phyloP scores from a whole-genome alignment of 2,329 filamentous ascomycete species.

The Pochonia chlamydosporia region DNA sequence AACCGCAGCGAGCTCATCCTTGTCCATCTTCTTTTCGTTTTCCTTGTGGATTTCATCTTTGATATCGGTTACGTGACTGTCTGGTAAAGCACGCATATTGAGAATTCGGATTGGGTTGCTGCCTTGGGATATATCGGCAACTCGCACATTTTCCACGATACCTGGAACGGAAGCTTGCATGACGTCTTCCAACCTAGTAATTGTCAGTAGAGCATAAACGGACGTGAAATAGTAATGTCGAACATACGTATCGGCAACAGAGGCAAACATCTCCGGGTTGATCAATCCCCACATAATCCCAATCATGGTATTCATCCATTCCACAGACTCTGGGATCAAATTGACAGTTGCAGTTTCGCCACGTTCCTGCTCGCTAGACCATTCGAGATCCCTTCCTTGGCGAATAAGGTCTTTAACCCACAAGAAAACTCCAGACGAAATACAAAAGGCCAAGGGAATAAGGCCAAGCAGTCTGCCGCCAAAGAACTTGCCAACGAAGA shows the following conservation, averaged over 20 bases:
- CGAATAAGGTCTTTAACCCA: conserved; percentile 86
- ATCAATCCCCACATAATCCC: conserved; percentile 83
- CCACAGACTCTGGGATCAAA: conserved; percentile 84
- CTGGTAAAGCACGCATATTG: conserved; percentile 75
- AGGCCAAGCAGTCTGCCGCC: conserved; percentile 73
- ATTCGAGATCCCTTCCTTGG: conserved; percentile 78
- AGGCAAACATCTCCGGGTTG: conserved; percentile 92
- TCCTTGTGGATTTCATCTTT: conserved; percentile 75
- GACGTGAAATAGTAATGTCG: background rate
- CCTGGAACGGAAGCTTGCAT: conserved; percentile 94
- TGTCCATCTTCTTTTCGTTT: conserved; percentile 75
- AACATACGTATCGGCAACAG: conserved; percentile 72
- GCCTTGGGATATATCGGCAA: conserved; percentile 92
- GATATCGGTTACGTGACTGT: conserved; percentile 72
- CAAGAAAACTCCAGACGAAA: conserved; percentile 74
- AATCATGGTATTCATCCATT: conserved; percentile 92
- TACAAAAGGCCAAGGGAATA: conserved; percentile 64
- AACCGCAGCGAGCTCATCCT: conserved; percentile 79
- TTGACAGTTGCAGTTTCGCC: conserved; percentile 84
- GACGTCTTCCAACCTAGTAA: conserved; percentile 54
- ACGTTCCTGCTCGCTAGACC: conserved; percentile 79
- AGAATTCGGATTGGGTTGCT: conserved; percentile 85
- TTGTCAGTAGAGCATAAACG: background rate
- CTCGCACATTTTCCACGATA: conserved; percentile 88
- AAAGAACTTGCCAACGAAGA: conserved; percentile 73